Evolutionary conservation across 352 stramenopile species (phyloP).

Genomic region (Peronospora destructor): DNA sequence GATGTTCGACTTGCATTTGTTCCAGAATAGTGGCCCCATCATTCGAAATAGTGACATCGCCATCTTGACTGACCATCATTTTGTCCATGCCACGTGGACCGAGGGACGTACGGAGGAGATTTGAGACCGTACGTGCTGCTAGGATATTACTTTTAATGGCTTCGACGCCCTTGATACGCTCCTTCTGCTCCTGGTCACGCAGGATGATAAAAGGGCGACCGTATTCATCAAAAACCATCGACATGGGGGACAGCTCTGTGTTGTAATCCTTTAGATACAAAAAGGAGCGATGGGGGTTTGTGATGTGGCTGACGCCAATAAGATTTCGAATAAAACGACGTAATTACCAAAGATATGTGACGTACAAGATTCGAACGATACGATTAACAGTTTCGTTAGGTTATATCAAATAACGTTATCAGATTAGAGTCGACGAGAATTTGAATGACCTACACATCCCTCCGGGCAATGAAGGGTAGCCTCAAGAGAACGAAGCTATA

Average conservation of each 20-base stretch:
- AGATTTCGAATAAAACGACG: no score
- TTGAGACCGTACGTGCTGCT: constrained; percentile 94
- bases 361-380: no score
- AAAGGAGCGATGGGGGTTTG: neutral
- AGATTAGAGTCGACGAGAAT: no score
- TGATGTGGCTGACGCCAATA: no score
- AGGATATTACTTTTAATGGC: constrained; percentile 99
- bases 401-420: no score
- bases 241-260: constrained; percentile 46
- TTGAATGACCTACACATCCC: no score
- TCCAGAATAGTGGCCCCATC: constrained; percentile 99
- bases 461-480: no score
- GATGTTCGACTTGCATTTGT: constrained; percentile 99
- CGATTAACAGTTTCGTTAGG: no score
- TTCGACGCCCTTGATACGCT: constrained; percentile 97
- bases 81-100: constrained; percentile 97
- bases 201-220: constrained; percentile 99
- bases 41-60: constrained; percentile 99
- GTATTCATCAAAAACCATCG: constrained; percentile 98
- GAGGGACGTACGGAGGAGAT: constrained; percentile 95
- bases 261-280: no score
- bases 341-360: no score
- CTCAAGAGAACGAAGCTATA: no score
- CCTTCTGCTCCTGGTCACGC: constrained; percentile 97
- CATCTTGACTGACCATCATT: constrained; percentile 98